These are phyloP conservation scores for Xylaria polymorpha DNA, from an alignment of 2,329 filamentous ascomycete genomes.

Conservation along the genomic window DNA sequence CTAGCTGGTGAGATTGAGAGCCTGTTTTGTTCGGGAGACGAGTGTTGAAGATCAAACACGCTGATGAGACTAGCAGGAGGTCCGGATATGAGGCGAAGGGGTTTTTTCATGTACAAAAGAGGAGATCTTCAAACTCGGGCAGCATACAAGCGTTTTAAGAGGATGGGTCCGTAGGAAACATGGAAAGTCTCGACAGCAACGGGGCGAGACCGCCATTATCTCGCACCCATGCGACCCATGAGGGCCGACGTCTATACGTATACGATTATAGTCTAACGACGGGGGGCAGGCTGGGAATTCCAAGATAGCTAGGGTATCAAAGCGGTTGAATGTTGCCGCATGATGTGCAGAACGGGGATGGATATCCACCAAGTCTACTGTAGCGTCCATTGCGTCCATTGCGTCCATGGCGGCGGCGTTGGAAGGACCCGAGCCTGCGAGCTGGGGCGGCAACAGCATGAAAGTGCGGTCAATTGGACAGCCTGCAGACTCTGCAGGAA, in stretches of 20 bases:
- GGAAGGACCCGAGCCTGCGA: constrained; percentile 19
- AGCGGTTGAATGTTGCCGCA: constrained; percentile 45
- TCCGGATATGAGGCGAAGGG: constrained; percentile 52
- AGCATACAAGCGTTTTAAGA: constrained; percentile 57
- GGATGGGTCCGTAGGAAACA: constrained; percentile 51
- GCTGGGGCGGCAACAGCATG: constrained; percentile 34
- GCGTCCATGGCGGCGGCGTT: constrained; percentile 31
- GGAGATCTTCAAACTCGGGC: constrained; percentile 53
- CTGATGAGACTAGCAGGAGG: constrained; percentile 51
- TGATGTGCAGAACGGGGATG: constrained; percentile 47
- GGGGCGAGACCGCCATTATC: constrained; percentile 50
- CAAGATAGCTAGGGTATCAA: constrained; percentile 34
- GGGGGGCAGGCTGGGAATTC: not conserved
- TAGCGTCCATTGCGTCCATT: no score
- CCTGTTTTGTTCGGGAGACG: constrained; percentile 47
- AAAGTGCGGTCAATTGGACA: constrained; percentile 44
- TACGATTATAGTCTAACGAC: constrained; percentile 27
- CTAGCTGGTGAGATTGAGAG: constrained; percentile 36
- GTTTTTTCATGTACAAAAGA: constrained; percentile 52
- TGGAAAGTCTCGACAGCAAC: constrained; percentile 50
- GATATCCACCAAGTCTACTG: constrained; percentile 30
- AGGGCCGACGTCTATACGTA: constrained; percentile 11
- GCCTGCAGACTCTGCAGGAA: constrained; percentile 25
- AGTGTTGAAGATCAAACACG: constrained; percentile 54
- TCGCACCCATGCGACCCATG: constrained; percentile 41